These are phyloP conservation scores for Carex scoparia DNA, from an alignment of 176 grass and related monocot genomes.

Conservation along the genomic window DNA sequence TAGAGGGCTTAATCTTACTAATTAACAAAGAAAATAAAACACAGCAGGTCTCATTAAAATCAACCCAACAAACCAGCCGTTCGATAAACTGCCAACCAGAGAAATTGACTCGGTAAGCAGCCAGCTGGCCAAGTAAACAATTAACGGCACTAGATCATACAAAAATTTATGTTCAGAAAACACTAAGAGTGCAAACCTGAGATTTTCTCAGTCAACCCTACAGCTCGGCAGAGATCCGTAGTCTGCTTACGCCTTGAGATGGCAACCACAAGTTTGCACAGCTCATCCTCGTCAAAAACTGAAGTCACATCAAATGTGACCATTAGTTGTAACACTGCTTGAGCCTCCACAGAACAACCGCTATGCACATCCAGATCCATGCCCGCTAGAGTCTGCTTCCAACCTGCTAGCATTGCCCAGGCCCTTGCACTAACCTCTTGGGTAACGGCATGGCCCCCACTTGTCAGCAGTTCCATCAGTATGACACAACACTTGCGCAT, in stretches of 20 bases:
- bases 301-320: constrained; percentile 69
- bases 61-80: not conserved
- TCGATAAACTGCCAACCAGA: constrained; percentile 33
- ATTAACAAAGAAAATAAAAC: not conserved
- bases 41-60: constrained; percentile 6
- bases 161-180: not conserved
- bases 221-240: constrained; percentile 56
- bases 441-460: constrained; percentile 54
- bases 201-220: constrained; percentile 67
- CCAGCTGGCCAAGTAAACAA: not conserved
- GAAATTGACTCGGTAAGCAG: constrained; percentile 42
- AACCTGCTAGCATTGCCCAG: constrained; percentile 63
- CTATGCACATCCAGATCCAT: constrained; percentile 74
- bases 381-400: constrained; percentile 75
- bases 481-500: constrained; percentile 68
- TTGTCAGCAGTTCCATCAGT: constrained; percentile 76
- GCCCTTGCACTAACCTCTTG: constrained; percentile 90
- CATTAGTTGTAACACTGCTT: constrained; percentile 81
- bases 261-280: constrained; percentile 83
- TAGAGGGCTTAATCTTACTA: not conserved
- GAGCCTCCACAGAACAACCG: constrained; percentile 80
- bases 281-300: constrained; percentile 78
- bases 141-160: not conserved
- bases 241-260: constrained; percentile 79
- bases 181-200: constrained; percentile 70